Base-by-base conservation (phyloP, 192 early-diverging fungal genomes). In the Entomortierella lignicola region DNA sequence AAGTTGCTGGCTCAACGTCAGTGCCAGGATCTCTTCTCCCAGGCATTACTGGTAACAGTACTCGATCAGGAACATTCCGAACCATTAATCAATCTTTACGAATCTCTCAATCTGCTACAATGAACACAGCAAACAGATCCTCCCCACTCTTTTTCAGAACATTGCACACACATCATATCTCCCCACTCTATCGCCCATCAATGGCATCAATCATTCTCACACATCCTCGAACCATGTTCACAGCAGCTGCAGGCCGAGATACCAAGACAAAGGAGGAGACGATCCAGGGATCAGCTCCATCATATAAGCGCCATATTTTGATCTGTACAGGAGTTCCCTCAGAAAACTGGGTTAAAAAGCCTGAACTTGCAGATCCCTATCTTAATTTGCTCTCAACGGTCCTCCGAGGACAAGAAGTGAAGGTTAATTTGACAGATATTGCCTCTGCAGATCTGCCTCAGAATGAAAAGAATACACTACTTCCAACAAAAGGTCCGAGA, bases 381-480 rank as follows among this genome's bases (percentile, higher is more conserved):
- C 63, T 43, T 20, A 79, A 70, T 32, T 30, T 79, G n/a, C 68
- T 79, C 8, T 12, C 44, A 29, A 66, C 75, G 26, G 50, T 47
- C 8, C 67, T 79, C 15, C 75, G 75, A 47, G 67, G 68, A n/a
- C 75, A 70, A 25, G 57, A 70, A 39, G 63, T 79, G 56, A 79
- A 79, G 25, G 75, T 79, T 62, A 79, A 79, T 30, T 60, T 43
- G 25, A 48, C 50, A 0, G 67, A 79, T 15, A 47, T 52, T 17
- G 53, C 48, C 1, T 70, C 75, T 0, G 31, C 52, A 8, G 52
- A 23, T 20, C 60, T 2, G 44, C 13, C 48, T 25, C 21, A 51
- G 21, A n/a, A 27, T 12, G 8, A 20, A n/a, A 42, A 54, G 27
- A 30, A 4, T 26, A 42, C 4, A 25, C n/a, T 60, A 8, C 43